Evolutionary conservation across 1,284 basidiomycete species (phyloP).

Genomic region (Ganoderma leucocontextum): DNA sequence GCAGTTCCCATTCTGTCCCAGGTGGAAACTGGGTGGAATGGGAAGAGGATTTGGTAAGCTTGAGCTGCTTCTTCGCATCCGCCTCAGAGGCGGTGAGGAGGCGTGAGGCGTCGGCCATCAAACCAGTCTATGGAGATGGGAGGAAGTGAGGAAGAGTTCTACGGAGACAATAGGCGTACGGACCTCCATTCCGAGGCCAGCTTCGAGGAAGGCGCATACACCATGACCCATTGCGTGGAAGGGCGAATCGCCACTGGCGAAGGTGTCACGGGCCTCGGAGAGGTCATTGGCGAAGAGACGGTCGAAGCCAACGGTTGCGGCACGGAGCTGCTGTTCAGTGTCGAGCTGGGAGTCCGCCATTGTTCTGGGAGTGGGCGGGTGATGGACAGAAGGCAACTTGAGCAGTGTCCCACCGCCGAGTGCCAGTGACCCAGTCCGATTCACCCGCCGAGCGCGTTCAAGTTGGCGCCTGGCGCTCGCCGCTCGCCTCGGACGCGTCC

Average conservation of each 20-base stretch:
- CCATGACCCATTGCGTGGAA: constrained; percentile 78
- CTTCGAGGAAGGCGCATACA: constrained; percentile 78
- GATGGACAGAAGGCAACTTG: constrained; percentile 13
- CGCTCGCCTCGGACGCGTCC: constrained; percentile 2
- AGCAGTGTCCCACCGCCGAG: background rate
- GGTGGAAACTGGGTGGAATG: constrained; percentile 59
- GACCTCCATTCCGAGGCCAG: constrained; percentile 83
- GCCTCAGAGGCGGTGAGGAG: constrained; percentile 66
- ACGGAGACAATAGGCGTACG: constrained; percentile 27
- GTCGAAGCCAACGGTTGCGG: constrained; percentile 70
- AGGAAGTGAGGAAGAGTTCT: constrained; percentile 16
- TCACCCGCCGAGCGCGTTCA: background rate
- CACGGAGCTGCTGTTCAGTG: constrained; percentile 49
- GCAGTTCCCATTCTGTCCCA: constrained; percentile 77
- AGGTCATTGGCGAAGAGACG: constrained; percentile 74
- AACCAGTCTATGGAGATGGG: constrained; percentile 46
- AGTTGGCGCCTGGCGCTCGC: constrained; percentile 1
- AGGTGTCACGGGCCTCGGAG: constrained; percentile 56
- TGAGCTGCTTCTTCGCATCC: constrained; percentile 64
- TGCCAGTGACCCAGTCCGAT: background rate
- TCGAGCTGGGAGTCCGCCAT: constrained; percentile 35
- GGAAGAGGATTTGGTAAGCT: constrained; percentile 48
- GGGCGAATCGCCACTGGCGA: constrained; percentile 61
- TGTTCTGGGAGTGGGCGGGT: background rate
- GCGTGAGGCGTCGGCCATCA: constrained; percentile 65